These are phyloP conservation scores for Barnettozyma hawaiiensis DNA, from an alignment of 1,139 yeast species.

Conservation along the genomic window DNA sequence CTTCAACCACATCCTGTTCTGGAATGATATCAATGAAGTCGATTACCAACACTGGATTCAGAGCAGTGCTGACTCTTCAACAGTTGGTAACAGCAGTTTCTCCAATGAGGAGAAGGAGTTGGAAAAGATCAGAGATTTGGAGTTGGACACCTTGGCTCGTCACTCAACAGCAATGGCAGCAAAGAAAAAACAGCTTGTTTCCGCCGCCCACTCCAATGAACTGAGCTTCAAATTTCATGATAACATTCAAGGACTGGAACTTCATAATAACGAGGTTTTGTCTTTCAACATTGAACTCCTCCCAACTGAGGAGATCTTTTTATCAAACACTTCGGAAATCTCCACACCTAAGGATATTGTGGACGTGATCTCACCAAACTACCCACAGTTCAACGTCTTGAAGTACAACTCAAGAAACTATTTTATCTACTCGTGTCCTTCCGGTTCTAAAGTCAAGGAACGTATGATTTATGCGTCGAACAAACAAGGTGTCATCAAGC, in stretches of 20 bases:
- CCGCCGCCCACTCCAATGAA: constrained; percentile 21
- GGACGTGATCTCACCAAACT: constrained; percentile 31
- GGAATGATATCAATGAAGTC: constrained; percentile 60
- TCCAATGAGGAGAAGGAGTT: constrained; percentile 23
- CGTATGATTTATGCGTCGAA: constrained; percentile 91
- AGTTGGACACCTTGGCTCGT: constrained; percentile 26
- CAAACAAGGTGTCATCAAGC: constrained; percentile 58
- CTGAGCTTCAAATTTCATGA: constrained; percentile 24
- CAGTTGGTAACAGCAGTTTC: constrained; percentile 12
- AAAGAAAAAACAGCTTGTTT: constrained; percentile 20
- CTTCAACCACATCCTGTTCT: constrained; percentile 50
- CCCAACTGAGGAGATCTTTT: constrained; percentile 32
- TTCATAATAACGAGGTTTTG: constrained; percentile 25
- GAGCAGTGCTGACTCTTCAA: constrained; percentile 10
- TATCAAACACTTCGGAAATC: constrained; percentile 21
- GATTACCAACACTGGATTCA: constrained; percentile 41
- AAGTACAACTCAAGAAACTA: constrained; percentile 30
- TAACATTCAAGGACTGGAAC: constrained; percentile 13
- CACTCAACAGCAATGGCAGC: constrained; percentile 16
- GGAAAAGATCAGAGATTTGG: constrained; percentile 33
- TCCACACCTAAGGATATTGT: constrained; percentile 26
- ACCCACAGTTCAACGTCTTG: constrained; percentile 60
- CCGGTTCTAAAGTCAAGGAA: constrained; percentile 83
- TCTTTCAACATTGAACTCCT: constrained; percentile 35
- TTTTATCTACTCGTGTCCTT: constrained; percentile 85